These are phyloP conservation scores for Eucalyptus dawsonii DNA, from an alignment of 345 rosid species.

Conservation along the genomic window DNA sequence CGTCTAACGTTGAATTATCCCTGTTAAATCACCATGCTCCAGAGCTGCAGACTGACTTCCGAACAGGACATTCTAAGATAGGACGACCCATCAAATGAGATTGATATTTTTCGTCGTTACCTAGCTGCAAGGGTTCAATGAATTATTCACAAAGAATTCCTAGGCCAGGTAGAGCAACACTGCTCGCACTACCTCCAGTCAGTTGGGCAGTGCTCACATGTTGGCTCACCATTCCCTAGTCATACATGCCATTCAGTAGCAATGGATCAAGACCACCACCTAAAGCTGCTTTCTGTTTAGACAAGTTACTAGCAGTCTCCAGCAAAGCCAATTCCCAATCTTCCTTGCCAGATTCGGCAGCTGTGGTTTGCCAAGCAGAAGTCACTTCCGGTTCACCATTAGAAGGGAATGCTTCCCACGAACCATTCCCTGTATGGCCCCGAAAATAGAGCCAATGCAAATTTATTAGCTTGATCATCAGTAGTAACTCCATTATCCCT, in stretches of 20 bases:
- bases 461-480: constrained; percentile 57
- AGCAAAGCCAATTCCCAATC: constrained; percentile 79
- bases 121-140: not conserved
- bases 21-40: not conserved
- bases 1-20: not conserved
- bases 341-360: constrained; percentile 72
- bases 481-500: constrained; percentile 14
- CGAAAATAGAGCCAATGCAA: constrained; percentile 64
- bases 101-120: not conserved
- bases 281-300: constrained; percentile 58
- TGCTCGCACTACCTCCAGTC: constrained; percentile 83
- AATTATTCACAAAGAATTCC: not conserved
- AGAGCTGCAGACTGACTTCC: not conserved
- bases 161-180: constrained; percentile 43
- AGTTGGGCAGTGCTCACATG: constrained; percentile 51
- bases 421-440: constrained; percentile 43
- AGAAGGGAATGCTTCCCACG: constrained; percentile 82
- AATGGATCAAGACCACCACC: constrained; percentile 80
- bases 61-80: not conserved
- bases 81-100: not conserved
- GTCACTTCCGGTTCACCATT: constrained; percentile 41
- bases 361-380: constrained; percentile 73
- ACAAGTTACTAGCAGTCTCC: constrained; percentile 65
- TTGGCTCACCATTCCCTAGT: constrained; percentile 86
- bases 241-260: constrained; percentile 82